A percentile compares a stretch with the other conserved stretches of the same genome.
Evolutionary conservation across 768 basidiomycete species (phyloP).

Genomic region (Tylopilus balloui): DNA sequence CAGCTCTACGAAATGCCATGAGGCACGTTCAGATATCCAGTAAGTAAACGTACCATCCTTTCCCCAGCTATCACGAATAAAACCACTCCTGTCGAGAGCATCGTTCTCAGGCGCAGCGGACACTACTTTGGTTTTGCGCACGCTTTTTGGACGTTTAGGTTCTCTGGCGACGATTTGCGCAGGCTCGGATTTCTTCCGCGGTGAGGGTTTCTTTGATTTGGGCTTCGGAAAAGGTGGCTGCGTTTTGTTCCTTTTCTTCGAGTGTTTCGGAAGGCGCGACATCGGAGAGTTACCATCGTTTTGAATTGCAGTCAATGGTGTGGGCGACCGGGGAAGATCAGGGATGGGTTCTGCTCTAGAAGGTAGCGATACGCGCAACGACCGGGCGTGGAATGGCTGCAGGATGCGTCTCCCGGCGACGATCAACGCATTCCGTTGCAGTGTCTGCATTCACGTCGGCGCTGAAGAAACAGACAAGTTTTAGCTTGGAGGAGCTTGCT

Average conservation of each 20-base stretch:
- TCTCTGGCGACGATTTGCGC: not conserved
- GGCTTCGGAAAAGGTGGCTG: not conserved
- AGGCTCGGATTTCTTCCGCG: conserved; percentile 9
- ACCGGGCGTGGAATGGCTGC: conserved; percentile 11
- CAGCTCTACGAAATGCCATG: conserved; percentile 1
- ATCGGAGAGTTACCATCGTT: not conserved
- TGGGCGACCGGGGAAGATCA: not conserved
- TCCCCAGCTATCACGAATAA: conserved; percentile 19
- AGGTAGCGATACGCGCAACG: conserved; percentile 6
- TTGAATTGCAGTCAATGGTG: not conserved
- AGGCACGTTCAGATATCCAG: not conserved
- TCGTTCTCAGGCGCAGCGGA: not conserved
- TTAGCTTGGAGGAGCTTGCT: not conserved
- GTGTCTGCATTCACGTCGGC: conserved; percentile 6
- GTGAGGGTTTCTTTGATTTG: not conserved
- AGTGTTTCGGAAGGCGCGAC: not conserved
- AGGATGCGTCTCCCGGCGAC: conserved; percentile 18
- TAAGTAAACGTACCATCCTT: conserved; percentile 17
- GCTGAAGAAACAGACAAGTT: not conserved
- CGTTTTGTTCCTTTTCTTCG: conserved; percentile 1
- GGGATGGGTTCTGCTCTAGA: not conserved
- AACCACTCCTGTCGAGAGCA: conserved; percentile 1
- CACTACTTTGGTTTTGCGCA: conserved; percentile 1
- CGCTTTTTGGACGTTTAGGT: not conserved
- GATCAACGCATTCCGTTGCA: conserved; percentile 8